phyloP scores from a whole-genome alignment of 768 basidiomycete genomes.

The Paxillus involutus region DNA sequence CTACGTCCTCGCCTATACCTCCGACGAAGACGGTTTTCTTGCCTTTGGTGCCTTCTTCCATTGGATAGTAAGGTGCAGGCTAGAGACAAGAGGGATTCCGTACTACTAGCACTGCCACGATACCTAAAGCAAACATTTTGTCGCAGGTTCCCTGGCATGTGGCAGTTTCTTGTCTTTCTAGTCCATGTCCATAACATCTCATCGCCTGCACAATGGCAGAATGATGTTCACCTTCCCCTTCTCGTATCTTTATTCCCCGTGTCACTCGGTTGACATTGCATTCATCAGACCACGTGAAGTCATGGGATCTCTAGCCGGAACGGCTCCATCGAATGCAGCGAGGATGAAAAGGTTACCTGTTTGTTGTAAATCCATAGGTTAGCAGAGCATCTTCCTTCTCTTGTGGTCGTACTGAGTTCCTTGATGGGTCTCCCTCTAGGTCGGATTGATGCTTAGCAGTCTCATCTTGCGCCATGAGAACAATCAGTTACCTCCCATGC shows the following conservation, averaged over 20 bases:
- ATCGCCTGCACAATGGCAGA: background rate
- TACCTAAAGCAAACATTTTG: slow-evolving; percentile 7
- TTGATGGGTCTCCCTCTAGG: background rate
- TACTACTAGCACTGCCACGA: background rate
- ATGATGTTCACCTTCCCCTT: background rate
- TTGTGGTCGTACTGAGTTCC: too few species aligned
- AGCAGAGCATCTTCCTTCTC: too few species aligned
- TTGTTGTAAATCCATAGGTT: background rate
- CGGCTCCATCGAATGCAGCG: background rate
- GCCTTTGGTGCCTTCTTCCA: slow-evolving; percentile 83
- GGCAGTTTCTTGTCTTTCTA: too few species aligned
- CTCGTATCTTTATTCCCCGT: slow-evolving; percentile 14
- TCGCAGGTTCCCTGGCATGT: slow-evolving; percentile 5
- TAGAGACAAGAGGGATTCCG: background rate
- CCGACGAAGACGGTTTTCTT: slow-evolving; percentile 88
- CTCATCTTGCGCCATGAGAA: too few species aligned
- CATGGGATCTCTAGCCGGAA: too few species aligned
- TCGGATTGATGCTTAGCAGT: background rate
- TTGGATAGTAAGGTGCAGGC: slow-evolving; percentile 23
- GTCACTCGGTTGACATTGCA: background rate
- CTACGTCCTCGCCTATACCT: slow-evolving; percentile 80
- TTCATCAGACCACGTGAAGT: background rate
- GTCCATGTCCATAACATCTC: background rate
- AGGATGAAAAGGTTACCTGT: slow-evolving; percentile 7
- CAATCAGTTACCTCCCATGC: background rate